Conservation (phyloP, 169 alveolate genomes). For the Plasmodium relictum region DNA sequence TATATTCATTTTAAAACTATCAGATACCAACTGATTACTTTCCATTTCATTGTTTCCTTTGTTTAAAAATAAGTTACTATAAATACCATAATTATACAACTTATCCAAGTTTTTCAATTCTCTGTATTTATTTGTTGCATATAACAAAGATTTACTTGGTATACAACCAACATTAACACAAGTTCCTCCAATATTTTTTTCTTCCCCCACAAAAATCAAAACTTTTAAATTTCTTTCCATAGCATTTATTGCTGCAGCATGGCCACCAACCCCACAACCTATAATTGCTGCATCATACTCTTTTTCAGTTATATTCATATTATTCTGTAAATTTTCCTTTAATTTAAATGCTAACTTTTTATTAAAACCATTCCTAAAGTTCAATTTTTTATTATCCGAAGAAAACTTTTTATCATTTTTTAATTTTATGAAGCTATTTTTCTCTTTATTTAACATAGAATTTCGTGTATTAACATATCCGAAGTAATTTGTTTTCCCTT, state of each 20-base stretch:
- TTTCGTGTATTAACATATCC: background rate
- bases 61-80: conserved; percentile 18
- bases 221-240: conserved; percentile 77
- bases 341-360: background rate
- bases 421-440: background rate
- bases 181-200: conserved; percentile 79
- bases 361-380: background rate
- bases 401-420: background rate
- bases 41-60: conserved; percentile 26
- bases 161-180: conserved; percentile 82
- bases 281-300: conserved; percentile 78
- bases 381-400: background rate
- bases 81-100: conserved; percentile 73
- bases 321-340: conserved; percentile 1
- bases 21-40: conserved; percentile 50
- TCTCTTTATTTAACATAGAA: background rate
- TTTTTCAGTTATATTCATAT: conserved; percentile 9
- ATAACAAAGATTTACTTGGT: conserved; percentile 81
- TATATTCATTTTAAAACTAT: conserved; percentile 19
- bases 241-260: conserved; percentile 81
- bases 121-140: conserved; percentile 77
- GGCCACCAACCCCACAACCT: conserved; percentile 86
- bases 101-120: conserved; percentile 71
- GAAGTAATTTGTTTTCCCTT: background rate
- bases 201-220: conserved; percentile 76